Conservation (phyloP, 129 eudicot genomes). For the Cynara cardunculus region DNA sequence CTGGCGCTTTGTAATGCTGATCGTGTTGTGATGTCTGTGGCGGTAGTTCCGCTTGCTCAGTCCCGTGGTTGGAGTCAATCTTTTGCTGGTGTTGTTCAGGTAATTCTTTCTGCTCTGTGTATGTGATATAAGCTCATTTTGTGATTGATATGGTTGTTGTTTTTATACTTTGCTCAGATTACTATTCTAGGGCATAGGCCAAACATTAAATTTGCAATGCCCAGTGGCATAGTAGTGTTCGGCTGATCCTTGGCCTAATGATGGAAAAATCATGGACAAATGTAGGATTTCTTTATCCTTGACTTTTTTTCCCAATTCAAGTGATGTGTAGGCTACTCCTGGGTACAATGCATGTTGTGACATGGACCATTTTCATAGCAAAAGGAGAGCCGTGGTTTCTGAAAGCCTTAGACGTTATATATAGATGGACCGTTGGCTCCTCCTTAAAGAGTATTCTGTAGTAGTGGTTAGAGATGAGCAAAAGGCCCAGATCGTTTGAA, state of each 20-base stretch:
- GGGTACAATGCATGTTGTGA: not conserved
- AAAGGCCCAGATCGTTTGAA: not conserved
- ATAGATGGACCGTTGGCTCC: not conserved
- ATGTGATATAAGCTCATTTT: not conserved
- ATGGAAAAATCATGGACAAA: not conserved
- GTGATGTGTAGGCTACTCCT: not conserved
- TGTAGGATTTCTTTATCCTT: not conserved
- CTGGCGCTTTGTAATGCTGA: conserved; percentile 92
- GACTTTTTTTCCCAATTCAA: not conserved
- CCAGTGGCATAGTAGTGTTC: not conserved
- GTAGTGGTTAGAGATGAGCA: not conserved
- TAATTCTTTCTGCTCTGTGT: conserved; percentile 6
- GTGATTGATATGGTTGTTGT: not conserved
- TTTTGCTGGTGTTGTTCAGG: conserved; percentile 99
- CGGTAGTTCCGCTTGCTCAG: conserved; percentile 76
- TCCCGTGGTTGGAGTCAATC: conserved; percentile 80
- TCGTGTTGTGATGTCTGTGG: conserved; percentile 97
- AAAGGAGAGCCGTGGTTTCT: not conserved
- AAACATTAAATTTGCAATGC: not conserved
- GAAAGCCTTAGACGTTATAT: not conserved
- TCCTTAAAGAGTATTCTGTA: no score
- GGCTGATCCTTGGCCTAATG: not conserved
- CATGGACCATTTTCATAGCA: not conserved
- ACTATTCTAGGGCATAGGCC: not conserved
- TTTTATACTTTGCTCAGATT: not conserved